Evolutionary conservation across 1,284 basidiomycete genomes (phyloP), one percentile per base, ranked within the genome.

Genomic region (Tilletia caries): DNA sequence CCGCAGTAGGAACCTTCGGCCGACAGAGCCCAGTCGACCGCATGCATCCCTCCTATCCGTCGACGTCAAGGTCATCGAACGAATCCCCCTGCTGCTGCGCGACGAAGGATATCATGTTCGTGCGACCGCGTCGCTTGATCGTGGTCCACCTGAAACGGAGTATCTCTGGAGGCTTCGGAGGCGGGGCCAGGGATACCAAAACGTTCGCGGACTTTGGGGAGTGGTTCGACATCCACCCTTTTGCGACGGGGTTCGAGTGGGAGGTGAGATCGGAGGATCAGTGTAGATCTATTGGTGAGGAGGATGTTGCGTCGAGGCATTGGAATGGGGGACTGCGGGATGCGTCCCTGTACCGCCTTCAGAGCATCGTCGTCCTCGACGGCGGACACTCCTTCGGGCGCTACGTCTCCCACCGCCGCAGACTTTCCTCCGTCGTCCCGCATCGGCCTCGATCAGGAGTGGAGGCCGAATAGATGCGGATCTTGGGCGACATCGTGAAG

Each of bases 61-160:
- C 3, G 71, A 68, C 1, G 33, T 76, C 23, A 58, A 25, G n/a
- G n/a, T n/a, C n/a, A 23, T 37, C 67, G 13, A 67, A 70, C 15
- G 67, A 72, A 15, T 50, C 46, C n/a, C 52, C 72, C 12, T 77
- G 75, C 37, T 65, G 71, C 3, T 54, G 67, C 15, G 71, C 75
- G 5, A 82, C 81, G 10, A 83, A 83, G 67, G 80, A 83, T 65
- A 75, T 79, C 50, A 76, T 83, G 76, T 67, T 82, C 43, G 79
- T 78, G 5, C 66, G 74, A 15, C 73, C 78, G 5, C 80, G 80
- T 12, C 71, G 68, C 23, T 70, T 80, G 12, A 64, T 83, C 23
- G 70, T 74, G 25, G 25, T 83, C 32, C 81, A 83, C 68, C 69
- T 83, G 44, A 82, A 82, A 54, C 76, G 81, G 15, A 79, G 76